Conservation (phyloP, 2,329 filamentous ascomycete species). For the Sarocladiaceae sp. region DNA sequence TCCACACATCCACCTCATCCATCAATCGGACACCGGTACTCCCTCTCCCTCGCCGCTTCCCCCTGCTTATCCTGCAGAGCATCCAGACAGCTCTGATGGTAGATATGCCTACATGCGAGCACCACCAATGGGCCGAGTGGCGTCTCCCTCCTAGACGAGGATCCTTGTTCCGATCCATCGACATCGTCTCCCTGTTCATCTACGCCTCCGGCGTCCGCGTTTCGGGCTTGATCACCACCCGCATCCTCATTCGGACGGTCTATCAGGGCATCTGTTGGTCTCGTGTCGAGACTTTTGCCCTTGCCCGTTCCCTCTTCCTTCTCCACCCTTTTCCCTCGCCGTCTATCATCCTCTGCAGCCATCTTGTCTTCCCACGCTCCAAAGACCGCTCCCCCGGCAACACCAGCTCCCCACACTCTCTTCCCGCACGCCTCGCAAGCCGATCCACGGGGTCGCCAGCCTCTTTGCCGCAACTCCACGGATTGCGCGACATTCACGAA, state of each 20-base stretch:
- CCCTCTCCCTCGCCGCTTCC: conserved; percentile 39
- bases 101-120: conserved; percentile 64
- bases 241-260: conserved; percentile 16
- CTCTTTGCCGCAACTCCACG: conserved; percentile 67
- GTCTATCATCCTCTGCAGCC: conserved; percentile 37
- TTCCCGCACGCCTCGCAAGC: conserved; percentile 81
- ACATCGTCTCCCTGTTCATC: conserved; percentile 14
- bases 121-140: conserved; percentile 60
- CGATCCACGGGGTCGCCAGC: conserved; percentile 83
- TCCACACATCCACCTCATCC: conserved; percentile 30
- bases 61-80: conserved; percentile 50
- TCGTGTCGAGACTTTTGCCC: conserved; percentile 35
- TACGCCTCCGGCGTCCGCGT: conserved; percentile 21
- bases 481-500: conserved; percentile 78
- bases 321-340: conserved; percentile 35
- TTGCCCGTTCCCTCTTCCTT: conserved; percentile 26
- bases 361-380: conserved; percentile 70
- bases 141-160: conserved; percentile 31
- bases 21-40: conserved; percentile 53
- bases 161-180: conserved; percentile 12
- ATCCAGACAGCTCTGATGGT: conserved; percentile 64
- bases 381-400: conserved; percentile 65
- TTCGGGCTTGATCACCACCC: no score
- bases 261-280: conserved; percentile 35
- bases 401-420: conserved; percentile 83